Percentiles rank a stretch among this genome's conserved stretches.
These are phyloP conservation scores for Plasmodium malariae DNA, from an alignment of 169 alveolate genomes.

Conservation along the genomic window DNA sequence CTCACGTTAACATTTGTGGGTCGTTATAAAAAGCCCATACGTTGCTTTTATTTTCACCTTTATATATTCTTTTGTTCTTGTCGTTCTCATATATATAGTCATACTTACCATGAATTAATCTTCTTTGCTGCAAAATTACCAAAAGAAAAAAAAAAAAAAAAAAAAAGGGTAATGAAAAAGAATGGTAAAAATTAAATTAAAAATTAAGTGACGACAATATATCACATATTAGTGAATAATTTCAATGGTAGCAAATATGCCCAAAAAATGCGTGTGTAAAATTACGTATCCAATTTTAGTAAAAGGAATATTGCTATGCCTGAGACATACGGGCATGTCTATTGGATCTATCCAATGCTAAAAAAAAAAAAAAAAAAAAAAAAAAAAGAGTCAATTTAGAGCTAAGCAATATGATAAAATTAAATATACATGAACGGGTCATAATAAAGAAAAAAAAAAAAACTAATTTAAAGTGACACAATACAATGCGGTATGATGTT, in stretches of 20 bases:
- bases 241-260: background rate
- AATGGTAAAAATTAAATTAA: too few relatives aligned
- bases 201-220: too few relatives aligned
- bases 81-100: slow-evolving; percentile 73
- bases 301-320: slow-evolving; percentile 70
- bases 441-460: background rate
- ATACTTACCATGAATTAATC: slow-evolving; percentile 41
- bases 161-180: too few relatives aligned
- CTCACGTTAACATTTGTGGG: slow-evolving; percentile 71
- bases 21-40: slow-evolving; percentile 69
- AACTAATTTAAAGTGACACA: background rate
- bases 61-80: slow-evolving; percentile 49
- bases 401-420: too few relatives aligned
- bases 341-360: slow-evolving; percentile 76
- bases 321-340: slow-evolving; percentile 46
- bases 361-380: background rate
- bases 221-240: too few relatives aligned
- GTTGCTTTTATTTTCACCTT: slow-evolving; percentile 59
- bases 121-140: slow-evolving; percentile 25
- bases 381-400: background rate
- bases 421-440: background rate
- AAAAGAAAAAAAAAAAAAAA: background rate
- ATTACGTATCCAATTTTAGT: slow-evolving; percentile 67
- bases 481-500: too few relatives aligned
- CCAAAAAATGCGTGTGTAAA: background rate